Percentiles rank a stretch among this genome's conserved stretches.
phyloP scores from a whole-genome alignment of 352 stramenopile genomes.

The Phytophthora pinifolia region DNA sequence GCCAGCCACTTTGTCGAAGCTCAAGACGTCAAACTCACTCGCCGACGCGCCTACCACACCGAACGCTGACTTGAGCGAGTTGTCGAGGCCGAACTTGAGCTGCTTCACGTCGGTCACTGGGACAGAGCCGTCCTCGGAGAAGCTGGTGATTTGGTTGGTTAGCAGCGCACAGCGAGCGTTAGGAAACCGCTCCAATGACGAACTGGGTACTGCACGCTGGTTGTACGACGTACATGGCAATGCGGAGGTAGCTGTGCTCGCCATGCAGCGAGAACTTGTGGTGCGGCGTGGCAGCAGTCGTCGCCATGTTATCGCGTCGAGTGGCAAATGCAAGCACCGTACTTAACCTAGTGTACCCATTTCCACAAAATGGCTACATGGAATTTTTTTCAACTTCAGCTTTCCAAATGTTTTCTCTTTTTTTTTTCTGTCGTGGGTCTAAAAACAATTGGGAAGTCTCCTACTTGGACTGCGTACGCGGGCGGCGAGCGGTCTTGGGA shows the following conservation, averaged over 20 bases:
- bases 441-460: constrained; percentile 17
- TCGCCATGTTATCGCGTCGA: constrained; percentile 5
- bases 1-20: constrained; percentile 31
- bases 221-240: constrained; percentile 56
- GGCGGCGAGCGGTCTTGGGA: constrained; percentile 28
- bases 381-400: constrained; percentile 4
- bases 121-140: constrained; percentile 48
- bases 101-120: constrained; percentile 54
- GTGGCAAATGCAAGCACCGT: not conserved
- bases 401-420: constrained; percentile 23
- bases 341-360: not conserved
- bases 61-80: constrained; percentile 68
- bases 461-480: constrained; percentile 36
- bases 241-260: constrained; percentile 54
- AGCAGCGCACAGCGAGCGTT: not conserved
- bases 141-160: constrained; percentile 25
- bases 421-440: constrained; percentile 15
- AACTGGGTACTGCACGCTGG: not conserved
- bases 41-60: constrained; percentile 59
- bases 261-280: constrained; percentile 74
- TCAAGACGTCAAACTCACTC: constrained; percentile 70
- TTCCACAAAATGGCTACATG: not conserved
- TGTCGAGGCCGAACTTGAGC: constrained; percentile 75
- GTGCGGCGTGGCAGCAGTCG: constrained; percentile 29
- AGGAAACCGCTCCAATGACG: not conserved